A percentile compares a stretch with the other conserved stretches of the same genome.
phyloP scores from a whole-genome alignment of 495 filamentous ascomycete genomes.

The Penicillium longicatenatum region DNA sequence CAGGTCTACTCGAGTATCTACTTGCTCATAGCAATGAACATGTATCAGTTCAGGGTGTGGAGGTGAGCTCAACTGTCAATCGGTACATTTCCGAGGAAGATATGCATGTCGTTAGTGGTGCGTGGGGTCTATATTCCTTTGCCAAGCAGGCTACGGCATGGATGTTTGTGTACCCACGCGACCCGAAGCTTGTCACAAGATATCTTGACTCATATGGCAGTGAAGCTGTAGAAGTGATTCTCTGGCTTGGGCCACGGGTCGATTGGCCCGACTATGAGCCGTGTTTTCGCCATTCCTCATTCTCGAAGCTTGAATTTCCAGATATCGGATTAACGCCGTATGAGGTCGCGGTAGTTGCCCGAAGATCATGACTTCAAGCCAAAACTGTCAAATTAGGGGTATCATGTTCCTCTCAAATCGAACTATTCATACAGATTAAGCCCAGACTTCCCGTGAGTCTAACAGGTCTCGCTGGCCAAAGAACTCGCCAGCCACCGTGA shows the following conservation, averaged over 20 bases:
- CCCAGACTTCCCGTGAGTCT: conserved; percentile 62
- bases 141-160: conserved; percentile 44
- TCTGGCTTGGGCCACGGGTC: conserved; percentile 54
- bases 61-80: conserved; percentile 46
- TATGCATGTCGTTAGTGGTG: conserved; percentile 44
- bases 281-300: conserved; percentile 24
- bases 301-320: conserved; percentile 24
- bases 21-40: conserved; percentile 29
- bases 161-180: conserved; percentile 61
- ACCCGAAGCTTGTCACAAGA: conserved; percentile 42
- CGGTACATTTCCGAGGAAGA: conserved; percentile 46
- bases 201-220: conserved; percentile 41
- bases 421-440: conserved; percentile 1
- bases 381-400: conserved; percentile 17
- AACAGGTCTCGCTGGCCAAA: conserved; percentile 90
- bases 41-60: conserved; percentile 45
- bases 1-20: conserved; percentile 54
- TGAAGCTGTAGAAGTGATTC: conserved; percentile 31
- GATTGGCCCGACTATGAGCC: conserved; percentile 51
- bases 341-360: conserved; percentile 35
- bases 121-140: conserved; percentile 38
- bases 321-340: conserved; percentile 36
- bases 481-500: conserved; percentile 85
- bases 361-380: conserved; percentile 4
- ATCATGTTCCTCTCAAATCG: conserved; percentile 11